These are phyloP conservation scores for Medicago arabica DNA, from an alignment of 306 rosid genomes.

Conservation along the genomic window DNA sequence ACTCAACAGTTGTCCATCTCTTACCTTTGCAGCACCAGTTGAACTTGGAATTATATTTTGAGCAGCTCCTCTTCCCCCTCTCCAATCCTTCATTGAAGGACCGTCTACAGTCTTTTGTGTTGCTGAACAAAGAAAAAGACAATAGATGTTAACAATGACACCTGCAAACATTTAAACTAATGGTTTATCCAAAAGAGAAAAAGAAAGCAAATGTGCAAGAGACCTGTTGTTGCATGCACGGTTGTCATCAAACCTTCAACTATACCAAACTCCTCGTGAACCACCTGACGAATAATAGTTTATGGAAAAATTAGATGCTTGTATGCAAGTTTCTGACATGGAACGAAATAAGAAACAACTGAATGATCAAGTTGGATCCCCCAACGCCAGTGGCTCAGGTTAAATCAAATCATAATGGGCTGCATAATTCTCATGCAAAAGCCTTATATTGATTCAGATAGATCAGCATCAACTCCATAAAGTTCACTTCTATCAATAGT, in stretches of 20 bases:
- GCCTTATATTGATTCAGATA: too few relatives aligned
- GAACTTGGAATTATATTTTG: slow-evolving; percentile 99
- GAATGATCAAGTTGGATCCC: background rate
- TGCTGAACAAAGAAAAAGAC: slow-evolving; percentile 56
- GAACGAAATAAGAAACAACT: background rate
- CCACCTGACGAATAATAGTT: slow-evolving; percentile 59
- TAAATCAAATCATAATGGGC: background rate
- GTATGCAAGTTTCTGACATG: background rate
- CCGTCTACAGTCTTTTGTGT: slow-evolving; percentile 99
- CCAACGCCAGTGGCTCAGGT: background rate
- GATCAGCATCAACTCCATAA: too few relatives aligned
- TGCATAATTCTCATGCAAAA: too few relatives aligned
- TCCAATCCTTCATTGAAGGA: slow-evolving; percentile 98
- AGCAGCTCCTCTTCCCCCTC: slow-evolving; percentile 97
- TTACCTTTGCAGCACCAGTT: slow-evolving; percentile 98
- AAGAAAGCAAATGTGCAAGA: slow-evolving; percentile 23
- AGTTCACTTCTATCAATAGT: slow-evolving; percentile 10
- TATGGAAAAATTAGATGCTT: slow-evolving; percentile 12
- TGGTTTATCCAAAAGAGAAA: background rate
- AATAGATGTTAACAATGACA: slow-evolving; percentile 29
- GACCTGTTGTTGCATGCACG: slow-evolving; percentile 99
- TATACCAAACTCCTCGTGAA: slow-evolving; percentile 95
- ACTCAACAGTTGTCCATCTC: background rate
- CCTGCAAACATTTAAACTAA: slow-evolving; percentile 5
- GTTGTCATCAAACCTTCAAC: slow-evolving; percentile 99